These are phyloP conservation scores for Rutstroemia sp. DNA, from an alignment of 2,329 filamentous ascomycete genomes.

Conservation along the genomic window DNA sequence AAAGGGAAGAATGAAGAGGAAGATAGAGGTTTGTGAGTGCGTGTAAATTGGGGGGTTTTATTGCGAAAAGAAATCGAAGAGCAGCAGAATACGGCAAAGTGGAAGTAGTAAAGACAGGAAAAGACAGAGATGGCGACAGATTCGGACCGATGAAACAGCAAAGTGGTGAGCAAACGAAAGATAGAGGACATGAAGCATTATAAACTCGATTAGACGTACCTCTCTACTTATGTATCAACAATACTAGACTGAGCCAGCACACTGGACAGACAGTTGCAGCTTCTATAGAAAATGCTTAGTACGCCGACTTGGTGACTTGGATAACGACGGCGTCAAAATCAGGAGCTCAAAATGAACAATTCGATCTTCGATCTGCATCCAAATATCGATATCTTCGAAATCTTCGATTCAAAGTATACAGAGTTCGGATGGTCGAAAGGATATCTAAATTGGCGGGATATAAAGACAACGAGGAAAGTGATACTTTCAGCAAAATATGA, in stretches of 20 bases:
- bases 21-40: background rate
- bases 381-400: background rate
- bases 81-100: background rate
- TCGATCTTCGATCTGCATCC: background rate
- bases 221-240: background rate
- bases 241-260: background rate
- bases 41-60: background rate
- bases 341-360: background rate
- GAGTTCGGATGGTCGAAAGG: background rate
- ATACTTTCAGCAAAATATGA: background rate
- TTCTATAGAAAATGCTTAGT: background rate
- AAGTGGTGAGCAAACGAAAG: background rate
- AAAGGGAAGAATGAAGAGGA: background rate
- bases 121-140: background rate
- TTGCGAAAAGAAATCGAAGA: background rate
- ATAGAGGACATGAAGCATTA: background rate
- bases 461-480: background rate
- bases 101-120: background rate
- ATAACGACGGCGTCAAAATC: background rate
- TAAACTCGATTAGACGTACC: background rate
- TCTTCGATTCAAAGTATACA: background rate
- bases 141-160: background rate
- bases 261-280: background rate
- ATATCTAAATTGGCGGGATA: background rate
- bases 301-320: background rate